Base-by-base conservation (phyloP, 305 asterid genomes). In the Solanum chacoense region DNA sequence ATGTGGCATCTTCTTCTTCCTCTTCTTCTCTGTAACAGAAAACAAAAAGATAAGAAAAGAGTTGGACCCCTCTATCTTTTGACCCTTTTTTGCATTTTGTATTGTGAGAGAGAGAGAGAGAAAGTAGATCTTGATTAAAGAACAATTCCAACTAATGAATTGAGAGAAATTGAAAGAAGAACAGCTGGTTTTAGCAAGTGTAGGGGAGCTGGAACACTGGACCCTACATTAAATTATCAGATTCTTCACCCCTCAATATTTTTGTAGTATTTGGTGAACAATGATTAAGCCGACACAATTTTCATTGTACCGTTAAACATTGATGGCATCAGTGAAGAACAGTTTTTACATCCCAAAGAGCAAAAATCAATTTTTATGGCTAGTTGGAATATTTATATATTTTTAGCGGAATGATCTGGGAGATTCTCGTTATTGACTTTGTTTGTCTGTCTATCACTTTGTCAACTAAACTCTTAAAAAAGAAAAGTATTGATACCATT, bases 181-280 rank as follows among this genome's bases (percentile, higher is more conserved):
- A 77, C 89, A 87, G 89, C 89, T 87, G 76, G 76, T 87, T 34
- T 87, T 87, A 24, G 89, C 75, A 87, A 87, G 72, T 86, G 63
- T 45, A 20, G 13, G 29, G 28, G 76, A 85, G 88, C 88, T 86
- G 88, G 31, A 42, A 71, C 20, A 71, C 69, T 71, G 31, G 88
- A 45, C 71, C 67, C 88, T 31, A 86, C 40, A 42, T 1, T 12
- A 65, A 36, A 67, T 36, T 69, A 28, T 69, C 38, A 81, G 28
- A 42, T 16, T 8, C 69, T 0, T 13, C 31, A 5, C 4, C 50
- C 42, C 45, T 81, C 71, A 29, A 69, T 50, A 31, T 28, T 42
- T 81, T 81, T 32, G 79, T 74, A 31, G 29, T 81, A 29, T 83
- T 22, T 29, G 73, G 13, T 29, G 73, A 83, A 83, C 42, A 83